These are phyloP conservation scores for Globisporangium spinosum DNA, from an alignment of 352 stramenopile genomes.

Conservation along the genomic window DNA sequence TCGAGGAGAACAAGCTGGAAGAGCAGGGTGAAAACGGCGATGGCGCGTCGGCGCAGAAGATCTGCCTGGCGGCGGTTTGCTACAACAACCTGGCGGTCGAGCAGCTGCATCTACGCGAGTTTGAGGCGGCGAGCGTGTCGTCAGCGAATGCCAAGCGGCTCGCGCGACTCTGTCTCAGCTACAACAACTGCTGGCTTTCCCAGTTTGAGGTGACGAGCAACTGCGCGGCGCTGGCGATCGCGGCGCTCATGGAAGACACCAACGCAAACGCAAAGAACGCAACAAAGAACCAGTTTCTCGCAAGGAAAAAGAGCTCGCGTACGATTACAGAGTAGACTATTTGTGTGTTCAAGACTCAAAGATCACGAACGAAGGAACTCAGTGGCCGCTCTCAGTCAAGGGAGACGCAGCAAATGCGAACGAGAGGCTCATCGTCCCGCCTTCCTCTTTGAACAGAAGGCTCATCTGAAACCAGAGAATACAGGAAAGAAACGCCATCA, in stretches of 20 bases:
- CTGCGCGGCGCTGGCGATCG: slow-evolving; percentile 57
- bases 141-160: slow-evolving; percentile 87
- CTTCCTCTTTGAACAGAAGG: slow-evolving; percentile 37
- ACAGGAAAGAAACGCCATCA: slow-evolving; percentile 3
- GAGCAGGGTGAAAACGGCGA: slow-evolving; percentile 24
- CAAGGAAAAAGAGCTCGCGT: neutral
- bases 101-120: slow-evolving; percentile 80
- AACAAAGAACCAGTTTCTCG: neutral
- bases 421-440: slow-evolving; percentile 9
- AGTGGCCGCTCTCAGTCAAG: neutral
- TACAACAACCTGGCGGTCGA: slow-evolving; percentile 93
- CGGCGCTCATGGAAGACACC: slow-evolving; percentile 64
- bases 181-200: slow-evolving; percentile 88
- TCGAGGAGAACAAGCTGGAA: slow-evolving; percentile 88
- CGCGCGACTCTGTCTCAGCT: slow-evolving; percentile 88
- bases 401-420: neutral
- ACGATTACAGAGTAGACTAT: neutral
- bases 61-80: slow-evolving; percentile 86
- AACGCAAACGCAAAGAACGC: slow-evolving; percentile 20
- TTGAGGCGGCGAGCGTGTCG: slow-evolving; percentile 70
- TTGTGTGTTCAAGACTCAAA: neutral
- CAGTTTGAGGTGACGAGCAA: slow-evolving; percentile 89
- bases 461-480: slow-evolving; percentile 12
- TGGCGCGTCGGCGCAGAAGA: slow-evolving; percentile 78
- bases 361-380: neutral